Base-by-base conservation (phyloP, 208 protist species). In the Acanthamoeba royreba region DNA sequence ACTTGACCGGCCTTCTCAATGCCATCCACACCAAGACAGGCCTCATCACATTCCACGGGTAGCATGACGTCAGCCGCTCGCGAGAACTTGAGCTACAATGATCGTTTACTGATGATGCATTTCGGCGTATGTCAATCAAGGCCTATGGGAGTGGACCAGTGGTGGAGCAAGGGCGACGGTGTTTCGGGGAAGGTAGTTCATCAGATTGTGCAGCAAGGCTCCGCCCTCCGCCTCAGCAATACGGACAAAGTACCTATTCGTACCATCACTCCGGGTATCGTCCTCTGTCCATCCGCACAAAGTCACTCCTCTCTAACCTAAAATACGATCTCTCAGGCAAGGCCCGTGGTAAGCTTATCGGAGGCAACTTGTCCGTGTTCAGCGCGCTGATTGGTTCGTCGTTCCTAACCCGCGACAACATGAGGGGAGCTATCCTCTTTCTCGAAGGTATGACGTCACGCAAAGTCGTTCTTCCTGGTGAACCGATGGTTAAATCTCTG, bases 321-420 rank as follows among this genome's bases (percentile, higher is more conserved):
- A n/a, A n/a, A n/a, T n/a, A n/a, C n/a, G n/a, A n/a, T n/a, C n/a
- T n/a, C n/a, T 45, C 47, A 90, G 83, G 83, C 25, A 69, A 58
- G 1, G 43, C 83, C 7, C 47, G 55, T 69, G 83, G 83, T 31
- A 90, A 90, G 55, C 38, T 90, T 19, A 22, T 90, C 13, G 83
- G 83, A 40, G 83, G 83, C 33, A 90, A 90, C 49, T n/a, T 90
- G 40, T 90, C 83, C 5, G 83, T 90, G n/a, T 90, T 90, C 52
- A 47, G 35, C 19, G 47, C 83, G 3, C 58, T 69, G 55, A 90
- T 90, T 13, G 83, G 83, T 1, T 90, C 83, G 2, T 31, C 2
- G 8, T 83, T 53, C 43, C 72, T 83, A 38, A 83, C 72, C 38
- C 45, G 45, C 72, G 72, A 83, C 11, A 19, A 83, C 7, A n/a